Base-by-base conservation (phyloP, 176 grass and related monocot genomes). In the Musa schizocarpa region DNA sequence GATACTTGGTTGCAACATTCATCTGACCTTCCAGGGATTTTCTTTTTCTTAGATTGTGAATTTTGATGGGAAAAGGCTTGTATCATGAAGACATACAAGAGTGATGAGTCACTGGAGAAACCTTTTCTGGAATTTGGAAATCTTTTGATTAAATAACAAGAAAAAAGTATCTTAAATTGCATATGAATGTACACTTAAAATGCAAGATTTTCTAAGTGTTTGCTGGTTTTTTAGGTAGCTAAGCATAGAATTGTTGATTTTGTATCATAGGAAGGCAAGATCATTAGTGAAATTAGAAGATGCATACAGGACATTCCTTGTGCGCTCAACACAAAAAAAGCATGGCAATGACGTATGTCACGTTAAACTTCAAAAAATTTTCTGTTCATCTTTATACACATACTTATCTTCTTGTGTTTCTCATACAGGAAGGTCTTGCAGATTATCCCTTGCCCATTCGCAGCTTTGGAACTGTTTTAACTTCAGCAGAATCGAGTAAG, bases 221-320 rank as follows among this genome's bases (percentile, higher is more conserved):
- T 5, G 34, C 34, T 43, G 34, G 34, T 43, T 43, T 43, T 43
- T 43, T 43, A 43, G 34, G 34, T 6, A 6, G 34, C 34, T 43
- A 43, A 43, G 34, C 34, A 43, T 43, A 43, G 4, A 43, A 43
- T 43, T 43, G 34, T 43, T 43, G 34, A 43, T 43, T 43, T 43
- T 43, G 34, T 10, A 76, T 66, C 64, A 11, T 73, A 99, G 95
- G 68, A 94, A 94, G 73, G 84, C 91, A 74, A 76, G 63, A 79
- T 86, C 90, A 34, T 63, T 89, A 65, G 88, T 94, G 80, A 92
- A 89, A 75, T 89, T 99, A 80, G 81, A 91, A 86, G 76, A 77
- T 57, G 79, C 65, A 27, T 94, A 94, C 74, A 90, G 84, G 70
- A 27, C 82, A 63, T 99, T 99, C 83, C 86, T 99, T 65, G 55